These are phyloP conservation scores for Trichoderma erinaceum DNA, from an alignment of 495 filamentous ascomycete species.

Conservation along the genomic window DNA sequence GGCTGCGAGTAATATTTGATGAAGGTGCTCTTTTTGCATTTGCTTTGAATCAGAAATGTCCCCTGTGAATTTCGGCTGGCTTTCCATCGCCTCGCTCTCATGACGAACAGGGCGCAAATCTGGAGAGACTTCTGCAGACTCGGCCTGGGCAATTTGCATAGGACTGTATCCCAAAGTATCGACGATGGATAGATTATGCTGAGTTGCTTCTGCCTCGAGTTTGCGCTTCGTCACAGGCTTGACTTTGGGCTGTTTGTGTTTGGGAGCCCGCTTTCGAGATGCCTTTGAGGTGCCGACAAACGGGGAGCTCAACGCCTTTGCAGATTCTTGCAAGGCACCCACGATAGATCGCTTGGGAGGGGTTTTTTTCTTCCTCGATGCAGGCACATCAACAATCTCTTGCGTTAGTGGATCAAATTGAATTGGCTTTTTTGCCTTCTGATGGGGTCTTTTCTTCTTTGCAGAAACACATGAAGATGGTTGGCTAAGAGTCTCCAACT, in stretches of 20 bases:
- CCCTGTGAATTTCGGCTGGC: no score
- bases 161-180: not conserved
- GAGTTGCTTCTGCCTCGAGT: not conserved
- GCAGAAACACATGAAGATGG: not conserved
- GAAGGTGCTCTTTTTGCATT: no score
- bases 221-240: not conserved
- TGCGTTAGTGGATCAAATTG: not conserved
- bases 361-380: not conserved
- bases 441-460: not conserved
- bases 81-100: no score
- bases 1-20: no score
- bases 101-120: no score
- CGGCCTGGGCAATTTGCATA: not conserved
- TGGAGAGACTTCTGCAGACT: no score
- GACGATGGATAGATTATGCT: not conserved
- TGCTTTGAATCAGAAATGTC: no score
- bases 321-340: not conserved
- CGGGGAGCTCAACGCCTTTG: not conserved
- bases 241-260: not conserved
- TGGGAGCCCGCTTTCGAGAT: not conserved
- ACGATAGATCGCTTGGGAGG: not conserved
- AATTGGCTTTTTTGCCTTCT: not conserved
- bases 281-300: not conserved
- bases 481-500: not conserved
- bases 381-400: not conserved